Evolutionary conservation across 345 rosid species (phyloP).

Genomic region (Gossypium raimondii): DNA sequence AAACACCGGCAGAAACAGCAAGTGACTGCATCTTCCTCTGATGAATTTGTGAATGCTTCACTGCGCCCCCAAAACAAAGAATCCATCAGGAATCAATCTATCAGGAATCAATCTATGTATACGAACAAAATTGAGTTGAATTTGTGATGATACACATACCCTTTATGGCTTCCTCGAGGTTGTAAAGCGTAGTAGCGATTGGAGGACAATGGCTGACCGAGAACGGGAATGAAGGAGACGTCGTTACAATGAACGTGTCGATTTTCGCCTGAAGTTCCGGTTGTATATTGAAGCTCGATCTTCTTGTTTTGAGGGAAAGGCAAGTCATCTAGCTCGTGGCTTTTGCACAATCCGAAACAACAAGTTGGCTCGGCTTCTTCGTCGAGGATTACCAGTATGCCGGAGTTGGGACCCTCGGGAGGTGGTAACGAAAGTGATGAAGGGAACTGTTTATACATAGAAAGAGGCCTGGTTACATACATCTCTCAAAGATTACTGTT

Average conservation of each 20-base stretch:
- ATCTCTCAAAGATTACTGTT: slow-evolving; percentile 8
- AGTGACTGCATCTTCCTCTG: slow-evolving; percentile 25
- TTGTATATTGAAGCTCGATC: slow-evolving; percentile 10
- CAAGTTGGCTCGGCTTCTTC: slow-evolving; percentile 35
- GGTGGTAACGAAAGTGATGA: slow-evolving; percentile 24
- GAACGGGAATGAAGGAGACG: slow-evolving; percentile 35
- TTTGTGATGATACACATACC: slow-evolving; percentile 4
- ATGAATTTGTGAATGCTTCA: slow-evolving; percentile 28
- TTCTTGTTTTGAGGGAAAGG: slow-evolving; percentile 54
- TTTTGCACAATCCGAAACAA: slow-evolving; percentile 32
- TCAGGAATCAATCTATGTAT: background rate
- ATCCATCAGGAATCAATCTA: background rate
- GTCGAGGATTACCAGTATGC: slow-evolving; percentile 39
- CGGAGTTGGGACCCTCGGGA: slow-evolving; percentile 43
- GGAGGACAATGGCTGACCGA: slow-evolving; percentile 37
- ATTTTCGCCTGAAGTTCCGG: background rate
- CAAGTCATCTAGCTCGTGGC: slow-evolving; percentile 7
- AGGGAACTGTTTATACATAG: slow-evolving; percentile 35
- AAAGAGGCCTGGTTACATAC: slow-evolving; percentile 56
- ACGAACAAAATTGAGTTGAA: too few relatives aligned
- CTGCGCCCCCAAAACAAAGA: slow-evolving; percentile 9
- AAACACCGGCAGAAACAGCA: slow-evolving; percentile 28
- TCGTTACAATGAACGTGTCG: background rate
- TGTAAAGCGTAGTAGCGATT: slow-evolving; percentile 24
- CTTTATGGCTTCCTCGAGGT: slow-evolving; percentile 25